Evolutionary conservation across 495 filamentous ascomycete genomes (phyloP), one percentile per base, ranked within the genome.

Genomic region (Oidiodendron maius): DNA sequence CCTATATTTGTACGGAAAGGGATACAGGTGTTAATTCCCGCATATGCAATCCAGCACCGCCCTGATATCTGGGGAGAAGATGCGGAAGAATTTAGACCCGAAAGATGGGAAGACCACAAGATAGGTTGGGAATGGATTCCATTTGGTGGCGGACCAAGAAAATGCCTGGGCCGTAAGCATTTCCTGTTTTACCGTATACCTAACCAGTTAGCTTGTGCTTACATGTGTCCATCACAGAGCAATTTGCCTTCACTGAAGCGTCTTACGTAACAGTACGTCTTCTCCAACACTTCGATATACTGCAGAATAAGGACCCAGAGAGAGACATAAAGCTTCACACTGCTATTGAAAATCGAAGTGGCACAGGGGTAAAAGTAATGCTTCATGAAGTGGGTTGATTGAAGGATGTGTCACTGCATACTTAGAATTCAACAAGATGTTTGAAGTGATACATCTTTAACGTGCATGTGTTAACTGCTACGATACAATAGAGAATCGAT

Each of bases 1-100:
- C 75, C 76, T 0, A 53, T 79, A 20, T 74, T 71, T 46, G 58
- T 70, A 13, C 56, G 37, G 15, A 72, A 65, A 3, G 73, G 74
- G 1, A 72, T 71, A 4, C 68, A 72, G 36, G 66, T 80, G 2
- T 65, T 69, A 9, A 51, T 76, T 53, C 47, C 65, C 37, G 59
- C 72, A 2, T 72, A 65, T 62, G 69, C 71, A 8, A 66, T 76
- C 15, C 74, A 78, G 40, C 64, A 62, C 1, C 59, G 57, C 4
- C 53, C 60, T 17, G 63, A 65, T 34, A 54, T 75, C 20, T 64
- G 60, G 61, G 64, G 64, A 16, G 51, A 54, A 5, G 61, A 66
- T 32, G 54, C 43, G 12, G 46, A 61, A 13, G 56, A 57, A 36
- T 66, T 66, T 48, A 49, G 50, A 66, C 68, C 55, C 63, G 16